These are phyloP conservation scores for Boletales sp. DNA, from an alignment of 768 basidiomycete species.

Conservation along the genomic window DNA sequence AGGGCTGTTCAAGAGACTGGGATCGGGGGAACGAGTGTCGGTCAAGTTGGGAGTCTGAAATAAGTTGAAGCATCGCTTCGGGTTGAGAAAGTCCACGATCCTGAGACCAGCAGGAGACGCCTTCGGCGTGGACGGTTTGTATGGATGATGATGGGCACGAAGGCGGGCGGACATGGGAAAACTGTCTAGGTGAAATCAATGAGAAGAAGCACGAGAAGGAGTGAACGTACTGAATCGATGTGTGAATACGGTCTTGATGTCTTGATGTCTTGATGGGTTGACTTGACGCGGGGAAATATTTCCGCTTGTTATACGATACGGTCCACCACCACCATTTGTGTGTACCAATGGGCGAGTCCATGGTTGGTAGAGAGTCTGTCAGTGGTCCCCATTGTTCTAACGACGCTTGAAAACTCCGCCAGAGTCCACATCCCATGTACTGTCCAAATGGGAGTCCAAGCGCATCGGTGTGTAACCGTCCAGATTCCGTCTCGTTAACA, in stretches of 20 bases:
- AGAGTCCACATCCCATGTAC: conserved; percentile 2
- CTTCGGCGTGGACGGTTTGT: conserved; percentile 7
- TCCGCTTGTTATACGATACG: conserved; percentile 17
- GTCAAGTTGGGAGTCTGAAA: conserved; percentile 12
- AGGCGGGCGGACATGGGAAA: conserved; percentile 19
- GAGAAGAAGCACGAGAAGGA: neutral
- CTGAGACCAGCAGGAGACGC: conserved; percentile 28
- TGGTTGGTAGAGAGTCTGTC: neutral
- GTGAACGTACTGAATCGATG: neutral
- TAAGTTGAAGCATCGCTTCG: conserved; percentile 17
- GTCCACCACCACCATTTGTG: conserved; percentile 9
- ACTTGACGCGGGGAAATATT: neutral
- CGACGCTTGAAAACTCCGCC: conserved; percentile 1
- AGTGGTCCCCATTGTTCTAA: conserved; percentile 16
- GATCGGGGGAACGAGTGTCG: conserved; percentile 8
- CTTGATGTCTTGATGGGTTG: neutral
- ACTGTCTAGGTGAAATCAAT: neutral
- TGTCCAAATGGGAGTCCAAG: neutral
- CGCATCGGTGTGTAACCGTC: neutral
- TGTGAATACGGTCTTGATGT: too few relatives aligned
- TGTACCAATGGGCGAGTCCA: conserved; percentile 4
- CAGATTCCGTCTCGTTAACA: neutral
- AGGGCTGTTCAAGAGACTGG: conserved; percentile 20
- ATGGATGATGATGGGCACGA: conserved; percentile 8
- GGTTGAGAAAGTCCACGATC: conserved; percentile 15